Evolutionary conservation across 1,139 yeast species (phyloP), one percentile per base, ranked within the genome.

Genomic region (Diutina neorugosa): DNA sequence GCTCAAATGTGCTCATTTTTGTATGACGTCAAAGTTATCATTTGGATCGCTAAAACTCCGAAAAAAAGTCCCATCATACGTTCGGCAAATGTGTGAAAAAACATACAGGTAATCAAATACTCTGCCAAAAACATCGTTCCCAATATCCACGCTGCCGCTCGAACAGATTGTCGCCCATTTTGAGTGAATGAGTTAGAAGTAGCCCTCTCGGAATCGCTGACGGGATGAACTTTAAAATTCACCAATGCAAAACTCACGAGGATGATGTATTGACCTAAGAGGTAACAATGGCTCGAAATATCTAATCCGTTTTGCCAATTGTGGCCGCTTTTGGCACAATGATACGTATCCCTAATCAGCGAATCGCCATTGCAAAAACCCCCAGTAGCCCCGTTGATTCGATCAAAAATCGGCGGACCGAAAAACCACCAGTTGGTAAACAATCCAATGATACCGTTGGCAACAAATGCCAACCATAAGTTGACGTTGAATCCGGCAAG

Each of bases 71-170:
- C 90, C 2, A 74, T 62, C 1, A 78, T 52, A 57, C 82, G 81
- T 61, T 84, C 91, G 2, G 65, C 44, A 1, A 76, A 52, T 0
- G 88, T 81, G 61, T 84, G 91, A 62, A 80, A 84, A 59, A 82
- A 84, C 0, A 80, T 59, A 3, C 85, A 71, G 0, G 91, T 84
- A 5, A 82, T 66, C 7, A 68, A 53, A 52, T 73, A 72, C 62
- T 81, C 68, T n/a, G 64, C 18, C 55, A 43, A 66, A 64, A 85
- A 84, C 80, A 11, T 73, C 58, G 1, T 56, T 31, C 16, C 74
- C 55, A 56, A 31, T 2, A 16, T 47, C 55, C 55, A 21, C 11
- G 61, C 41, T 42, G 62, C 53, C 3, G 54, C 31, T 57, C 46
- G 64, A 48, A 6, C 57, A 41, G 16, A 55, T 27, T 3, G 56